Base-by-base conservation (phyloP, 768 basidiomycete species). In the Tulasnella sp. region DNA sequence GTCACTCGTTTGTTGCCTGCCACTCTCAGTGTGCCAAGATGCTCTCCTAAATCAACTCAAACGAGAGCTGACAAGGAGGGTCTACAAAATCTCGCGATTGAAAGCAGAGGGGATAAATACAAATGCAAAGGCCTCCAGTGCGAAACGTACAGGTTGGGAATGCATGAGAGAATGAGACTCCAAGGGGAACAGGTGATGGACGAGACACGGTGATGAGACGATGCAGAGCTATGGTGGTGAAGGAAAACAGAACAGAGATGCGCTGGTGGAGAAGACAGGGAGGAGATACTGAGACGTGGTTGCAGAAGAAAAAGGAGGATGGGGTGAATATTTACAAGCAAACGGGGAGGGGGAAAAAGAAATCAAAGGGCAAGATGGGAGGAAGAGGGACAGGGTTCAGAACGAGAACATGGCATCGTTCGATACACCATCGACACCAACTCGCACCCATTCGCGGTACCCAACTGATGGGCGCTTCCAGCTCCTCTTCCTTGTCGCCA, bases 401-500 rank as follows among this genome's bases (percentile, higher is more conserved):
- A 67, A 67, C 5, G 61, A 67, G 61, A 67, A 67, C 61, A 67
- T 67, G 13, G 61, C 61, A 29, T 67, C 61, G 29, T 35, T 67
- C 29, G 61, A 32, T 18, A 67, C 61, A 5, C 61, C 61, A 67
- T 67, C 5, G 11, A 67, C 61, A 29, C 61, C 61, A 67, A 67
- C 26, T 26, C 61, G 61, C 61, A 67, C 29, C 61, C 61, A 67
- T 18, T 67, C 61, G 16, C 61, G 32, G 26, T 67, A 29, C 18
- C 61, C 61, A 35, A 67, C 61, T 29, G 61, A 67, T 18, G 26
- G 39, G 40, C 71, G 46, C 71, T 26, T 42, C 71, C 40, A 73
- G 23, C 23, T 48, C 71, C 46, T 73, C 71, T 48, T 73, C 39
- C 71, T 48, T 39, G 71, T 48, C 39, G 40, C 71, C 37, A 73